Conservation (phyloP, 192 early-diverging fungal genomes). For the Podila minutissima region DNA sequence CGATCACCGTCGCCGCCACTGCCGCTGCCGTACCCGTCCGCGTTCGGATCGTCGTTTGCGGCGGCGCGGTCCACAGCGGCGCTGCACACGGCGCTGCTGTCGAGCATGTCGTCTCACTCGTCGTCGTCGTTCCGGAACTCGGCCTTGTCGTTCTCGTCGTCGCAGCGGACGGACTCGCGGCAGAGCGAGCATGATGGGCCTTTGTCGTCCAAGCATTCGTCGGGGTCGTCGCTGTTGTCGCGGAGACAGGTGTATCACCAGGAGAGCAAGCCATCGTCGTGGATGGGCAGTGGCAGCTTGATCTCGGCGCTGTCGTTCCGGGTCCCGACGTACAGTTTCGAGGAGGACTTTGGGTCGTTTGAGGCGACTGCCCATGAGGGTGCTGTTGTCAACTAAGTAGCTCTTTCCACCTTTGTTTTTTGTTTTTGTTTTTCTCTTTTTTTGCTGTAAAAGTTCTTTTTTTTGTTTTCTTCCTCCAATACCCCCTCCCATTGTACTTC, state of each 20-base stretch:
- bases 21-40: slow-evolving; percentile 9
- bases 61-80: slow-evolving; percentile 33
- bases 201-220: background rate
- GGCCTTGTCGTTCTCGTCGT: slow-evolving; percentile 30
- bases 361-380: background rate
- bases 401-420: background rate
- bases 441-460: background rate
- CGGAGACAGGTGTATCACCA: background rate
- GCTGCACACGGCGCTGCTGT: slow-evolving; percentile 27
- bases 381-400: background rate
- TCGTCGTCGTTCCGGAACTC: slow-evolving; percentile 19
- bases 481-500: background rate
- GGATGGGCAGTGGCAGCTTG: background rate
- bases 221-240: background rate
- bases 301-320: slow-evolving; percentile 5
- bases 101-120: slow-evolving; percentile 24
- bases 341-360: slow-evolving; percentile 11
- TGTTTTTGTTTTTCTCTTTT: slow-evolving; percentile 4
- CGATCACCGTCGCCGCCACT: slow-evolving; percentile 28
- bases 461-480: background rate
- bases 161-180: background rate
- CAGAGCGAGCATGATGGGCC: background rate
- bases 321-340: slow-evolving; percentile 39
- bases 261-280: background rate
- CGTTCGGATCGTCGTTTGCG: slow-evolving; percentile 44